A percentile compares a stretch with the other conserved stretches of the same genome.
Conservation (phyloP, 2,329 filamentous ascomycete genomes). For the Monascus ruber region DNA sequence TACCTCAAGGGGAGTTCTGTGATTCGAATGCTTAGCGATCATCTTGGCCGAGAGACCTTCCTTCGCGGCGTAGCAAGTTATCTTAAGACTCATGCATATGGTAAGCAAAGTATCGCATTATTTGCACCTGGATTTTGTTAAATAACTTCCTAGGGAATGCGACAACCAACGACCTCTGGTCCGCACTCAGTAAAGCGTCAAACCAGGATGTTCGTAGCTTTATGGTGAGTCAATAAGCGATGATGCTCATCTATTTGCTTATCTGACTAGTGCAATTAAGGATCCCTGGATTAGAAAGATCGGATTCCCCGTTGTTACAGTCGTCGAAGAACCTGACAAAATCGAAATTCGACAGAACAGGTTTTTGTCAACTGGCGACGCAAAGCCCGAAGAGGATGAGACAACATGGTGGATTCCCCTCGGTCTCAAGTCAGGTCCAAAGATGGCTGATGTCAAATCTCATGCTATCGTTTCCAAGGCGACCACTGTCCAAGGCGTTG, state of each 20-base stretch:
- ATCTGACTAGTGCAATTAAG: conserved; percentile 16
- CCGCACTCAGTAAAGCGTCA: conserved; percentile 74
- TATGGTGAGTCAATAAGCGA: conserved; percentile 46
- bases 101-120: conserved; percentile 28
- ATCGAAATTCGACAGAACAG: conserved; percentile 75
- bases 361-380: conserved; percentile 85
- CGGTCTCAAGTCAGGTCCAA: conserved; percentile 64
- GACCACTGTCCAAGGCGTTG: conserved; percentile 54
- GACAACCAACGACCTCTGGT: conserved; percentile 84
- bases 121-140: conserved; percentile 2
- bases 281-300: conserved; percentile 91
- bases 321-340: conserved; percentile 72
- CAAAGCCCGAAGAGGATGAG: conserved; percentile 78
- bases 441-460: conserved; percentile 50
- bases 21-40: conserved; percentile 88
- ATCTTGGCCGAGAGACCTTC: conserved; percentile 80
- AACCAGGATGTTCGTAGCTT: conserved; percentile 74
- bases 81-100: conserved; percentile 76
- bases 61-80: conserved; percentile 83
- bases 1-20: conserved; percentile 95
- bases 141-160: conserved; percentile 48
- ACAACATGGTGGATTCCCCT: conserved; percentile 96
- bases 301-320: conserved; percentile 80
- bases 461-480: conserved; percentile 64
- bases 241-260: neutral